Conservation (phyloP, 2,329 filamentous ascomycete species). For the Arthroderma sp. region DNA sequence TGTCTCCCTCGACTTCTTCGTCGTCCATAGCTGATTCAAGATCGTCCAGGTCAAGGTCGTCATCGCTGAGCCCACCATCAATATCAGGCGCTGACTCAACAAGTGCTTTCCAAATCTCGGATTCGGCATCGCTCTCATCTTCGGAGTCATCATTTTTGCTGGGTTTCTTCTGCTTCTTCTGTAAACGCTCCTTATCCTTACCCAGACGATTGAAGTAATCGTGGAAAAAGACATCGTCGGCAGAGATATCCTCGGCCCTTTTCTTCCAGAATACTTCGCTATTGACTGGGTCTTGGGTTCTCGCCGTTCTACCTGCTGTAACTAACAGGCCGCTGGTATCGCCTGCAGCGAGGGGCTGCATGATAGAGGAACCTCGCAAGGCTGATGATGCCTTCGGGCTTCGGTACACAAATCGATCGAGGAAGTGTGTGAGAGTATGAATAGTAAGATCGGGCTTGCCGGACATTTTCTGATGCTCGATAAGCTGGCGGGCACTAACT, state of each 20-base stretch:
- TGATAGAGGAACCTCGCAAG: conserved; percentile 74
- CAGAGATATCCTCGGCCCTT: conserved; percentile 73
- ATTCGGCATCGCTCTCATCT: conserved; percentile 45
- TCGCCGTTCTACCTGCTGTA: conserved; percentile 43
- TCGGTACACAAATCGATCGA: conserved; percentile 97
- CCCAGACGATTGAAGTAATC: conserved; percentile 76
- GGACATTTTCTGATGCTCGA: conserved; percentile 56
- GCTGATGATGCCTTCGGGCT: conserved; percentile 60
- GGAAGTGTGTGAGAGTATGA: conserved; percentile 85
- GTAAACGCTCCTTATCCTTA: conserved; percentile 46
- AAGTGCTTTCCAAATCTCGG: conserved; percentile 85
- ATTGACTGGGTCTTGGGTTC: conserved; percentile 59
- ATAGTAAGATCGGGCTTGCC: conserved; percentile 82
- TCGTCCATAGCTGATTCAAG: conserved; percentile 39
- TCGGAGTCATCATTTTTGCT: conserved; percentile 29
- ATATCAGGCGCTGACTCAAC: conserved; percentile 68
- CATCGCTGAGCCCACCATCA: conserved; percentile 48
- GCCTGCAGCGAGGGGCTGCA: conserved; percentile 73
- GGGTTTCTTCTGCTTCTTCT: conserved; percentile 42
- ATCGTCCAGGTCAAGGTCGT: conserved; percentile 44
- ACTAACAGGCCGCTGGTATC: conserved; percentile 50
- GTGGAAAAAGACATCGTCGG: conserved; percentile 96
- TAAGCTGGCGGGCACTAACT: conserved; percentile 61
- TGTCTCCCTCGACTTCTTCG: conserved; percentile 32
- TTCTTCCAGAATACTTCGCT: conserved; percentile 82